These are phyloP conservation scores for Podosphaera xanthii DNA, from an alignment of 2,329 filamentous ascomycete genomes.

Conservation along the genomic window DNA sequence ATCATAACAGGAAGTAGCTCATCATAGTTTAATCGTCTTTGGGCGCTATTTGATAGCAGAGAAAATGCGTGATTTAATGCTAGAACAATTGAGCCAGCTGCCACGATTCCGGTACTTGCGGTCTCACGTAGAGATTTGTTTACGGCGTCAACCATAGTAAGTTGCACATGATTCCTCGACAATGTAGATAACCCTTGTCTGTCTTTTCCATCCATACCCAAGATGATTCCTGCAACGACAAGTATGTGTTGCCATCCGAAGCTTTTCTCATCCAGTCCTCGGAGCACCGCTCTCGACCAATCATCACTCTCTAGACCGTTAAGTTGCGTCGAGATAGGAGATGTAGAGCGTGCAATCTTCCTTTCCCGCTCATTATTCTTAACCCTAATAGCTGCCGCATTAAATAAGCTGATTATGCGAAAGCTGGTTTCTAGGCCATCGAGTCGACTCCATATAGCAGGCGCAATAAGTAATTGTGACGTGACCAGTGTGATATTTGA, in stretches of 20 bases:
- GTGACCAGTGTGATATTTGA: constrained; percentile 34
- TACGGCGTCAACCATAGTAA: constrained; percentile 34
- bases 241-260: constrained; percentile 47
- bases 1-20: constrained; percentile 33
- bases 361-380: constrained; percentile 16
- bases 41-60: constrained; percentile 28
- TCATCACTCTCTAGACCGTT: constrained; percentile 25
- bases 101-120: constrained; percentile 24
- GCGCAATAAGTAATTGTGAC: constrained; percentile 32
- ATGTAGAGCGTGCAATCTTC: constrained; percentile 10
- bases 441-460: constrained; percentile 30
- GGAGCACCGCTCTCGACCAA: constrained; percentile 19
- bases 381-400: constrained; percentile 23
- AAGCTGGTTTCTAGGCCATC: constrained; percentile 28
- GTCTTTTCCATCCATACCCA: constrained; percentile 33
- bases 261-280: constrained; percentile 27
- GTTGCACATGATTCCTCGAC: constrained; percentile 33
- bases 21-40: constrained; percentile 32
- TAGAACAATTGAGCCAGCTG: constrained; percentile 28
- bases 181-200: constrained; percentile 28
- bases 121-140: constrained; percentile 35
- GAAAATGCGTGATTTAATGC: constrained; percentile 42
- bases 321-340: constrained; percentile 15
- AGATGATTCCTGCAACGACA: constrained; percentile 36
- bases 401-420: constrained; percentile 31